These are phyloP conservation scores for Leccinum uliginosum DNA, from an alignment of 768 basidiomycete genomes.

Conservation along the genomic window DNA sequence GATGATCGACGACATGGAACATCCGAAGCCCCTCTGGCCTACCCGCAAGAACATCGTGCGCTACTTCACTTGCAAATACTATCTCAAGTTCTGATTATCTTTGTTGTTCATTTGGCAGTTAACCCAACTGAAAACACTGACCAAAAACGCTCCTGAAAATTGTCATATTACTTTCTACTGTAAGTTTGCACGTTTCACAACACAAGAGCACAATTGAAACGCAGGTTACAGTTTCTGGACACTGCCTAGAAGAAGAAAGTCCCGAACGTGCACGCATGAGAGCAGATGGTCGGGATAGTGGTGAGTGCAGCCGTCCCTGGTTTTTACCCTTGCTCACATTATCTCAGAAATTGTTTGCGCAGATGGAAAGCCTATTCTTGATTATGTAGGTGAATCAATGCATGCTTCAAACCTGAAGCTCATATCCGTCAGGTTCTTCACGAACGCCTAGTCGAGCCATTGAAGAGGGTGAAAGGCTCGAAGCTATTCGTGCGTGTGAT, in stretches of 20 bases:
- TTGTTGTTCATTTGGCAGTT: constrained; percentile 22
- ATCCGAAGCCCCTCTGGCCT: constrained; percentile 34
- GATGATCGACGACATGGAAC: constrained; percentile 36
- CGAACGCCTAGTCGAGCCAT: constrained; percentile 14
- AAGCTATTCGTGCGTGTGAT: constrained; percentile 16
- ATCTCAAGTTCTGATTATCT: not conserved
- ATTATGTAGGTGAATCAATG: constrained; percentile 14
- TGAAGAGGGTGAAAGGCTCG: constrained; percentile 16
- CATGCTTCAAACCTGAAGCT: not conserved
- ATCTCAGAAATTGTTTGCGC: constrained; percentile 19
- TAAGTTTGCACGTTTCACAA: constrained; percentile 20
- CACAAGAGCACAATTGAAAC: not conserved
- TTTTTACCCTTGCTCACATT: not conserved
- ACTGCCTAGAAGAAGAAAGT: constrained; percentile 15
- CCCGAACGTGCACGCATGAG: constrained; percentile 32
- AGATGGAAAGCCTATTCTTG: constrained; percentile 18
- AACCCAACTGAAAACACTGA: constrained; percentile 36
- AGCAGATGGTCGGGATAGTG: constrained; percentile 46
- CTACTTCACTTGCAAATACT: not conserved
- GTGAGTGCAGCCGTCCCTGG: constrained; percentile 23
- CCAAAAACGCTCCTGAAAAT: constrained; percentile 37
- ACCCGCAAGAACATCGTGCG: constrained; percentile 44
- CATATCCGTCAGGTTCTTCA: constrained; percentile 15
- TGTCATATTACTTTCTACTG: constrained; percentile 57
- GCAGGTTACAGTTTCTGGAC: constrained; percentile 3